Base-by-base conservation (phyloP, 257 asterid species). In the Catharanthus roseus region DNA sequence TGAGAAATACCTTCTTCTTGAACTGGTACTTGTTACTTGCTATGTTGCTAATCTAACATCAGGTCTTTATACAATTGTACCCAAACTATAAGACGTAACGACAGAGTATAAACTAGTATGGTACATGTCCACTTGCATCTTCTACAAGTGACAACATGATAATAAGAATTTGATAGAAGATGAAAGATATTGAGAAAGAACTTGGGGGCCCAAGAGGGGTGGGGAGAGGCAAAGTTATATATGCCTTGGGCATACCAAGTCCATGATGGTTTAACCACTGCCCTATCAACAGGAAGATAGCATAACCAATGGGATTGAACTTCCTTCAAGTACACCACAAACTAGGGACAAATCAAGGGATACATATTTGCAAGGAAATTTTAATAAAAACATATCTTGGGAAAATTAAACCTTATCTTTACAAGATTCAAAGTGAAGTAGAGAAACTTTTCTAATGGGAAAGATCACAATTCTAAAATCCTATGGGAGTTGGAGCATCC, bases 1-100 rank as follows among this genome's bases (percentile, higher is more conserved):
- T 82, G 95, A 71, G 89, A 69, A 73, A 78, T 79, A 69, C 72
- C 72, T 65, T 78, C 87, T 75, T 87, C 86, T 77, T 86, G 87
- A 75, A 74, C 72, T 71, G 80, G 86, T 84, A 71, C 69, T 44
- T 33, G 56, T 72, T 80, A 76, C 44, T 79, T 82, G 58, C 72
- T 82, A 73, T 76, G 88, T 70, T 70, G 84, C 67, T 45, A 76
- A 44, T 47, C 39, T 53, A 50, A 69, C 39, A 81, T 86, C 72
- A 87, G 73, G 28, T 60, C 38, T 62, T 36, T 49, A 36, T 56
- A 69, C 33, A 58, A n/a, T n/a, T n/a, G 10, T 53, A 34, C 24
- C 13, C 29, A 36, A 13, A 49, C 58, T 51, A 45, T 26, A 5
- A 24, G 29, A 16, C 18, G 47, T 47, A 61, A 62, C 6, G 50